Evolutionary conservation across 2,329 filamentous ascomycete genomes (phyloP), one percentile per base, ranked within the genome.

Genomic region (Pseudohalonectria lignicola): DNA sequence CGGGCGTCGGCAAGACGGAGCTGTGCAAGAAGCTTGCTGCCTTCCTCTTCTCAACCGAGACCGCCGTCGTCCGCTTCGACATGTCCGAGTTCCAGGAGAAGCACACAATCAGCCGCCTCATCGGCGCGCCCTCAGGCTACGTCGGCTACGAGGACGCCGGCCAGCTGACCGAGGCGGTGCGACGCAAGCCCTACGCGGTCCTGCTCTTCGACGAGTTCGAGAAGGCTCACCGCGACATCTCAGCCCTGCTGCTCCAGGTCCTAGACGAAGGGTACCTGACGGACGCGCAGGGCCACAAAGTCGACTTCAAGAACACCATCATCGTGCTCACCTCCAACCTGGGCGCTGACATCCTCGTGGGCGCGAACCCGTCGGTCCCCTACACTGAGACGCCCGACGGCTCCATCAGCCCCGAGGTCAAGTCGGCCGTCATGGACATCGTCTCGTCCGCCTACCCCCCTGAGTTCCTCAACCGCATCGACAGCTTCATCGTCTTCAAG

Each of bases 81-180:
- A 96, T 96, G 92, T 86, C 79, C 50, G 92, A 98, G 54, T 96
- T 95, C 57, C 87, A 94, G 54, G 92, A 96, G 56, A 94, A 94
- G 59, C 90, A 96, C 55, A 96, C 92, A 4, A 84, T 96, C 40
- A 94, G 86, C 20, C 76, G 90, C 15, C 73, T 96, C 23, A 95
- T 96, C 47, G 92, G 92, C 32, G 83, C 84, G 3, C 92, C 92
- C 0, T 90, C 92, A 5, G 90, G 90, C 17, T 96, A 96, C 53
- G 84, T 96, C 19, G 92, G 92, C 9, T 96, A 96, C 53, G 92
- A 98, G 34, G 92, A 96, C 53, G 88, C 90, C 4, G 92, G 92
- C 1, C 92, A 96, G 60, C 71, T 98, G 10, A 96, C 92, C 1
- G 92, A 98, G 62, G 88, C 90, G 4, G 87, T 98, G 3, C 77